Percentiles rank a stretch among this genome's conserved stretches.
Evolutionary conservation across 371 early-diverging fungal genomes (phyloP).

Genomic region (Syncephalis fuscata): DNA sequence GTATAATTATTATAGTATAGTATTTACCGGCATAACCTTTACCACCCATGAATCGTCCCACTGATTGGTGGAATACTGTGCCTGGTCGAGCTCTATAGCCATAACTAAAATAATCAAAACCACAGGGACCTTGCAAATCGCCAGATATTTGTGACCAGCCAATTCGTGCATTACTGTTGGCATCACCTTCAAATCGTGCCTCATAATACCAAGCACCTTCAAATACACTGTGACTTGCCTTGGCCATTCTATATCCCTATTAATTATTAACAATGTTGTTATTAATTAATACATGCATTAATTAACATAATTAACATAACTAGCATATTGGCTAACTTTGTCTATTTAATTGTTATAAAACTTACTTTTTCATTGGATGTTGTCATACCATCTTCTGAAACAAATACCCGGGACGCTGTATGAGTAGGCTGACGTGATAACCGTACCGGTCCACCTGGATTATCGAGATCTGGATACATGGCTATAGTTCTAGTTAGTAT

Average conservation of each 20-base stretch:
- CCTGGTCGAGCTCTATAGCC: constrained; percentile 21
- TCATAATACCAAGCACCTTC: constrained; percentile 59
- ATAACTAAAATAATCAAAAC: constrained; percentile 50
- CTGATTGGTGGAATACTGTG: constrained; percentile 2
- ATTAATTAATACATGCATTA: neutral
- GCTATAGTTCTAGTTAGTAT: too few relatives aligned
- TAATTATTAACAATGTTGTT: neutral
- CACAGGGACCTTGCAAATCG: constrained; percentile 53
- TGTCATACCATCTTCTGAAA: constrained; percentile 23
- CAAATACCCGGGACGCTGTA: constrained; percentile 37
- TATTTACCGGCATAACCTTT: neutral
- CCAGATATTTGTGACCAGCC: constrained; percentile 60
- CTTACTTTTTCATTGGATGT: constrained; percentile 32
- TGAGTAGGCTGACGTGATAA: constrained; percentile 36
- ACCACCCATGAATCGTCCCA: neutral
- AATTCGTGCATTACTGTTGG: constrained; percentile 22
- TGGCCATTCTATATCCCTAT: constrained; percentile 48
- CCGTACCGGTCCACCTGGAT: constrained; percentile 25
- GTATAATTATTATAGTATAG: neutral
- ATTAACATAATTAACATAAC: too few relatives aligned
- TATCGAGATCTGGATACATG: constrained; percentile 46
- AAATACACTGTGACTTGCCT: constrained; percentile 51
- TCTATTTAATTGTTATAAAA: neutral
- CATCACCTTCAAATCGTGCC: constrained; percentile 12
- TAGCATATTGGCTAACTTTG: too few relatives aligned